A percentile compares a stretch with the other conserved stretches of the same genome.
Evolutionary conservation across 148 eudicot species (phyloP).

Genomic region (Silene uniflora): DNA sequence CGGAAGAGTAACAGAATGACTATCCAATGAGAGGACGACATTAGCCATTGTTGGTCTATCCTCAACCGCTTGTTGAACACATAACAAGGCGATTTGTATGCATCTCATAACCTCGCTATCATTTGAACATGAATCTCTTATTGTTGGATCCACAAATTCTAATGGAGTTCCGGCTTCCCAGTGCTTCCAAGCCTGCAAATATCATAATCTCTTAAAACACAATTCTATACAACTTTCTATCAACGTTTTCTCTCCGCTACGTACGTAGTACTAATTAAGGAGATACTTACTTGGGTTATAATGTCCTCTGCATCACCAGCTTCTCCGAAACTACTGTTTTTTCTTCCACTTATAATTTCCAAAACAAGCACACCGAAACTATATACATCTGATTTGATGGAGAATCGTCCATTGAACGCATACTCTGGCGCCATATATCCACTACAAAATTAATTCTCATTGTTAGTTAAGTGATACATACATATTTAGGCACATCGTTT

Average conservation of each 20-base stretch:
- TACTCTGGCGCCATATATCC: conserved; percentile 41
- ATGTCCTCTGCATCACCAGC: conserved; percentile 20
- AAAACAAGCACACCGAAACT: conserved; percentile 33
- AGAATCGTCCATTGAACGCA: conserved; percentile 23
- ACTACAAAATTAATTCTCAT: conserved; percentile 6
- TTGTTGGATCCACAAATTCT: conserved; percentile 27
- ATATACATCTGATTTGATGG: conserved; percentile 28
- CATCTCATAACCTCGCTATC: conserved; percentile 33
- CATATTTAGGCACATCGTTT: too few species aligned
- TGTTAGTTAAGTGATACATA: too few species aligned
- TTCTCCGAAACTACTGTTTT: neutral
- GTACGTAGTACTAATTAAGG: too few species aligned
- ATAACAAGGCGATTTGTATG: conserved; percentile 43
- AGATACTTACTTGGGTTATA: conserved; percentile 30
- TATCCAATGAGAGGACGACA: conserved; percentile 31
- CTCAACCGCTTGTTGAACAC: conserved; percentile 40
- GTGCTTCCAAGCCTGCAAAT: conserved; percentile 21
- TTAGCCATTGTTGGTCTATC: conserved; percentile 48
- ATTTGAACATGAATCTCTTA: conserved; percentile 21
- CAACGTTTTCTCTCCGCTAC: neutral
- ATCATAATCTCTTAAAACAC: too few species aligned
- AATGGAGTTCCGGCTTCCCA: conserved; percentile 19
- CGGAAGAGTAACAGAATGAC: conserved; percentile 24
- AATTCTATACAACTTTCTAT: too few species aligned
- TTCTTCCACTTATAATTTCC: conserved; percentile 34